Evolutionary conservation across 2,329 filamentous ascomycete genomes (phyloP), one percentile per base, ranked within the genome.

Genomic region (Colletotrichum zoysiae): DNA sequence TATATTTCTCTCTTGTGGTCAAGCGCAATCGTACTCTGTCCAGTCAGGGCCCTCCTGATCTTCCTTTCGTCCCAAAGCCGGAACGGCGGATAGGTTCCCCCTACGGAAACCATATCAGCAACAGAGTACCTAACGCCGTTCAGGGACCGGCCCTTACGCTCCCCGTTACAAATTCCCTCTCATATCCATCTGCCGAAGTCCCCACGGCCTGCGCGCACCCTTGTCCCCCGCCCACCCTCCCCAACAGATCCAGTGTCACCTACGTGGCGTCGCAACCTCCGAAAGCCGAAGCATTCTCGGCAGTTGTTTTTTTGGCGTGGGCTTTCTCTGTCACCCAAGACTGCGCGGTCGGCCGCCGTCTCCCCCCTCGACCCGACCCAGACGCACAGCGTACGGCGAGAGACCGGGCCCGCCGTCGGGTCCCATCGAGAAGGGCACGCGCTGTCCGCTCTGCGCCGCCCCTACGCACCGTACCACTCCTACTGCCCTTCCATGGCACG

Each of bases 181-280:
- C 42, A 61, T 38, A 35, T 35, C 23, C 69, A 71, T 71, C 69
- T 71, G 69, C 69, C 69, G 69, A 69, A 63, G 55, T 48, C 63
- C 50, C 50, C 62, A 56, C 46, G 55, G 46, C 38, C 61, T 59
- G 33, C 53, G 44, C n/a, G 62, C 57, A 67, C 64, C 68, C 48
- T 48, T 51, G 60, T 30, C 48, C 61, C 44, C n/a, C 38, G 44
- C 44, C 44, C 44, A 3, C 44, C 44, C 57, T 5, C 3, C 14
- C 12, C 51, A 58, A 35, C 50, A 40, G 50, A 35, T 11, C 63
- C 64, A 9, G 35, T 46, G 55, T 70, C 56, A 42, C 46, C 55
- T 61, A 42, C 62, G 61, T 73, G 61, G 66, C 70, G 50, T 62
- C 33, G 48, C 57, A 71, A 50, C 65, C 46, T 48, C 65, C 48